A percentile compares a stretch with the other conserved stretches of the same genome.
phyloP scores from a whole-genome alignment of 768 basidiomycete genomes.

The Boletus insuetus region DNA sequence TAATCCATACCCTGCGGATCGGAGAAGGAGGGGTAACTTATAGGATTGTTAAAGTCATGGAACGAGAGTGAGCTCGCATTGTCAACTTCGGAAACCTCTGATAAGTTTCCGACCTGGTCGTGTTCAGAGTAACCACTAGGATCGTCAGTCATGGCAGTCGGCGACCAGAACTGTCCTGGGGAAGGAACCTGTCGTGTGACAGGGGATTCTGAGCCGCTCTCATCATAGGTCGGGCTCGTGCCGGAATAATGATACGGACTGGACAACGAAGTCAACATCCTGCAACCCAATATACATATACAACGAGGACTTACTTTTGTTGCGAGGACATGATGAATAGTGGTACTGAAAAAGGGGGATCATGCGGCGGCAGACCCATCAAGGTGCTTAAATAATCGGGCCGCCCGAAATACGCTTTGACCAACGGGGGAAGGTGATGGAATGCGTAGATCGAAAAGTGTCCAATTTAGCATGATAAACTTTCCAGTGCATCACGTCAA shows the following conservation, averaged over 20 bases:
- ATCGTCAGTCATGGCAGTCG: neutral
- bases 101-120: conserved; percentile 1
- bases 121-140: conserved; percentile 3
- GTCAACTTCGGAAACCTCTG: neutral
- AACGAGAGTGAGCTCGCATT: conserved; percentile 5
- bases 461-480: conserved; percentile 17
- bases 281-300: neutral
- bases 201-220: neutral
- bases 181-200: neutral
- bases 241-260: conserved; percentile 6
- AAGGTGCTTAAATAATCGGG: conserved; percentile 23
- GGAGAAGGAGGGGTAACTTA: neutral
- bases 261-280: neutral
- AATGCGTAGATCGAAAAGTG: conserved; percentile 17
- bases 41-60: conserved; percentile 1
- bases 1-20: conserved; percentile 7
- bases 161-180: conserved; percentile 2
- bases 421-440: conserved; percentile 16
- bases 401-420: conserved; percentile 18
- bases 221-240: neutral
- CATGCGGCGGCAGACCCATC: conserved; percentile 4
- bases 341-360: conserved; percentile 1
- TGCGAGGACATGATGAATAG: conserved; percentile 20
- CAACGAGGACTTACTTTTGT: conserved; percentile 13
- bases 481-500: conserved; percentile 31